These are phyloP conservation scores for Yamadazyma atlantica DNA, from an alignment of 1,139 yeast genomes.

Conservation along the genomic window DNA sequence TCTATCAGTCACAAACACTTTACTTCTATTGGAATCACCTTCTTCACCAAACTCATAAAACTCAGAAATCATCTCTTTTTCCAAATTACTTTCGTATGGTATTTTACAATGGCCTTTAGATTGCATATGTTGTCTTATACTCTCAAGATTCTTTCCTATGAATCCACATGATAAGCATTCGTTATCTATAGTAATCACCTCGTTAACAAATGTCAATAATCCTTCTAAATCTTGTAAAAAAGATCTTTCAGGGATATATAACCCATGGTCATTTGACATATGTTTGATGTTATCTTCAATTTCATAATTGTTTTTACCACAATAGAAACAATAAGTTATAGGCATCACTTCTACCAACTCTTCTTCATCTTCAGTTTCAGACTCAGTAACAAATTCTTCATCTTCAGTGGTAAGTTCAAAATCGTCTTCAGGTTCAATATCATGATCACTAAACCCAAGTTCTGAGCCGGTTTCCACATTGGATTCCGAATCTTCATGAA, in stretches of 20 bases:
- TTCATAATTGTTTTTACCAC: slow-evolving; percentile 37
- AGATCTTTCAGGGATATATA: slow-evolving; percentile 51
- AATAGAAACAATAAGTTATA: slow-evolving; percentile 39
- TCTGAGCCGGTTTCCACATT: slow-evolving; percentile 43
- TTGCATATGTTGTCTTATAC: slow-evolving; percentile 52
- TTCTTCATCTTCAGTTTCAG: slow-evolving; percentile 24
- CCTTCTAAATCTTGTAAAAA: slow-evolving; percentile 45
- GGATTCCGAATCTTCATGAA: slow-evolving; percentile 39
- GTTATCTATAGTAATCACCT: slow-evolving; percentile 41
- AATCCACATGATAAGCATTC: slow-evolving; percentile 58
- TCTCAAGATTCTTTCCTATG: slow-evolving; percentile 45
- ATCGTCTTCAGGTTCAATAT: slow-evolving; percentile 20
- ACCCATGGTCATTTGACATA: slow-evolving; percentile 49
- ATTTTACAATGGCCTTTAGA: slow-evolving; percentile 56
- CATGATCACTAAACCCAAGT: slow-evolving; percentile 16
- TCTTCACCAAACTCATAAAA: slow-evolving; percentile 42
- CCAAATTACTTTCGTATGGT: slow-evolving; percentile 52
- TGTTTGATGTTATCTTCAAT: slow-evolving; percentile 47
- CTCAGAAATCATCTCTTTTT: slow-evolving; percentile 35
- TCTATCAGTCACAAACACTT: slow-evolving; percentile 18
- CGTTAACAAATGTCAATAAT: slow-evolving; percentile 43
- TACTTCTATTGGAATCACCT: slow-evolving; percentile 12
- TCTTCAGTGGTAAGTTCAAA: slow-evolving; percentile 19
- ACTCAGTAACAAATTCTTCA: slow-evolving; percentile 24
- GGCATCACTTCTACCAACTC: slow-evolving; percentile 26